Base-by-base conservation (phyloP, 805 yeast genomes). In the Brettanomyces anomalus region DNA sequence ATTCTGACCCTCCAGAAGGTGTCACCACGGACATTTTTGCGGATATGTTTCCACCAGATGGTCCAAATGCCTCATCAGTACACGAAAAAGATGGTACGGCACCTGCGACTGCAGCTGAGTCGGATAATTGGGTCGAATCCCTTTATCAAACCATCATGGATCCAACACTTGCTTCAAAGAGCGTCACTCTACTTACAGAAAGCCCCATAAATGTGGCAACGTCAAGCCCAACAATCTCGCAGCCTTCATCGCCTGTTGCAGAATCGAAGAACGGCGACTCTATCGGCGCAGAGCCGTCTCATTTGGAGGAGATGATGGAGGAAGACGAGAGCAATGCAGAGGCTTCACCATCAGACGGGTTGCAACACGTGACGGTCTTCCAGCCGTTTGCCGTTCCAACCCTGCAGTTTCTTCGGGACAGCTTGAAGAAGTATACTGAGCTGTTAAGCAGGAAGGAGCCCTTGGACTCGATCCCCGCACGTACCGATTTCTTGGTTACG, bases 401-500 rank as follows among this genome's bases (percentile, higher is more conserved):
- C 5, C 40, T 28, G 14, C 20, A 38, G 13, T 20, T 52, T 4
- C 36, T 59, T 4, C 48, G 48, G 30, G 52, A 52, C 30, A 62
- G 61, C 2, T 43, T 59, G 4, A 41, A 40, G 30, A 46, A 49
- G n/a, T 59, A 59, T 46, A 53, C 48, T 31, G 33, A 40, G 1
- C 32, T 55, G 0, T 46, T 59, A 6, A 49, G 49, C 16, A 32
- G 37, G 13, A 53, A 56, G 3, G 36, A 42, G 3, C 47, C 49
- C 4, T 52, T 50, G 16, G 49, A 46, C 6, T 47, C 46, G 16
- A 42, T 58, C 11, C 43, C 46, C 15, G 47, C 56, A 4, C 48
- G 63, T 33, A 50, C 63, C 4, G 60, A 57, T 16, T 59, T 47
- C 33, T 39, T 59, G 18, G 46, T 57, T 6, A 45, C 49, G 7